Evolutionary conservation across 352 stramenopile species (phyloP).

Genomic region (Globisporangium orthogonon): DNA sequence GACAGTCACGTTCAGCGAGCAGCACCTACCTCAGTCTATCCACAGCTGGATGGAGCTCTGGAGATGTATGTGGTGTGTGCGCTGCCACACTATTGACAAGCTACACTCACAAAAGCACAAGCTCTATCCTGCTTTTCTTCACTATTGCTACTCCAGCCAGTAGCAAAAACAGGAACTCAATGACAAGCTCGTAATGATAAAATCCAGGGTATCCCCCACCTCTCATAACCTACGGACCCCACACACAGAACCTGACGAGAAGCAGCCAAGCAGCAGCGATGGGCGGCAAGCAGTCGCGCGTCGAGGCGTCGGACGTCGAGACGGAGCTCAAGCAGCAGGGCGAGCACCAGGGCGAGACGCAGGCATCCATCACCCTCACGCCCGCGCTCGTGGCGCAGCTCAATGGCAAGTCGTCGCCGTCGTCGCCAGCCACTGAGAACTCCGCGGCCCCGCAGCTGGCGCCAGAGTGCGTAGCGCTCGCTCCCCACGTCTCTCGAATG

Average conservation of each 20-base stretch:
- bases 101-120: background rate
- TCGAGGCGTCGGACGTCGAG: conserved; percentile 53
- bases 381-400: conserved; percentile 66
- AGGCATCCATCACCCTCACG: conserved; percentile 60
- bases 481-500: background rate
- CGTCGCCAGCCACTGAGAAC: conserved; percentile 5
- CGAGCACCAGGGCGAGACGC: conserved; percentile 33
- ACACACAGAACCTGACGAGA: background rate
- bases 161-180: background rate
- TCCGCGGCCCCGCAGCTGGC: conserved; percentile 17
- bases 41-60: too few relatives aligned
- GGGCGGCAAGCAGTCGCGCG: conserved; percentile 74
- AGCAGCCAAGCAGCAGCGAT: conserved; percentile 18
- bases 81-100: too few relatives aligned
- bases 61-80: too few relatives aligned
- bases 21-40: too few relatives aligned
- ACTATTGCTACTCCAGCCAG: background rate
- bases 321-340: conserved; percentile 43
- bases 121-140: background rate
- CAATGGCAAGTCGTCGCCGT: conserved; percentile 37
- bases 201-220: background rate
- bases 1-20: too few relatives aligned
- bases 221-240: background rate
- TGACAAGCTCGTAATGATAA: background rate
- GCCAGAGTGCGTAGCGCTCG: conserved; percentile 28